These are phyloP conservation scores for Inga leiocalycina DNA, from an alignment of 306 rosid genomes.

Conservation along the genomic window DNA sequence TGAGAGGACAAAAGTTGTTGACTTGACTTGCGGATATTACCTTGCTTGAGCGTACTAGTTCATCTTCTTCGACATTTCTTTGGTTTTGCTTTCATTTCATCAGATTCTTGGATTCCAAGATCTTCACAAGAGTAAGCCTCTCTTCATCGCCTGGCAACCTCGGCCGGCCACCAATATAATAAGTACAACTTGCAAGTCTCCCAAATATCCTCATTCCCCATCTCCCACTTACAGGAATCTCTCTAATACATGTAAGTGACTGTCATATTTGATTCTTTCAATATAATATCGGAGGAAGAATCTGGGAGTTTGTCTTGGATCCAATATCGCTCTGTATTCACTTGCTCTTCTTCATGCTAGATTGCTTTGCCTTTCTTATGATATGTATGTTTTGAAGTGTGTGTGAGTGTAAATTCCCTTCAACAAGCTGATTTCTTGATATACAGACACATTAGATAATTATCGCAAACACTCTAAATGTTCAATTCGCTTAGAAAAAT, in stretches of 20 bases:
- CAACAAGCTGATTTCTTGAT: too few relatives aligned
- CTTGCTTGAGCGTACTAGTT: background rate
- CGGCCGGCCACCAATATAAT: background rate
- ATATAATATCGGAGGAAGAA: background rate
- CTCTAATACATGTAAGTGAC: background rate
- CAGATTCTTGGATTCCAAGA: constrained; percentile 7
- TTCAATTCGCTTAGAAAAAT: too few relatives aligned
- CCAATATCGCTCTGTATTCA: background rate
- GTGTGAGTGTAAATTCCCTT: too few relatives aligned
- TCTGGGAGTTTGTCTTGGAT: background rate
- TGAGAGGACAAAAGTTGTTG: background rate
- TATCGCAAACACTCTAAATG: too few relatives aligned
- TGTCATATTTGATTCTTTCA: background rate
- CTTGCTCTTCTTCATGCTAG: background rate
- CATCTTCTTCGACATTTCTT: background rate
- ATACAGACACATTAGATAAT: too few relatives aligned
- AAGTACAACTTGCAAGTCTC: constrained; percentile 4
- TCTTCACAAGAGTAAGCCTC: constrained; percentile 8
- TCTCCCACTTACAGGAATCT: background rate
- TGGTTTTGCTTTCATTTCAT: constrained; percentile 9
- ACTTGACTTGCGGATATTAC: background rate
- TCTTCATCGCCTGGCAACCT: constrained; percentile 21
- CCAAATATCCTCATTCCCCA: background rate
- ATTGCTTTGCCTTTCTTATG: background rate
- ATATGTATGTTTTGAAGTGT: too few relatives aligned